Evolutionary conservation across 2,329 filamentous ascomycete species (phyloP), one percentile per base, ranked within the genome.

Genomic region (Fusarium pseudoanthophilum): DNA sequence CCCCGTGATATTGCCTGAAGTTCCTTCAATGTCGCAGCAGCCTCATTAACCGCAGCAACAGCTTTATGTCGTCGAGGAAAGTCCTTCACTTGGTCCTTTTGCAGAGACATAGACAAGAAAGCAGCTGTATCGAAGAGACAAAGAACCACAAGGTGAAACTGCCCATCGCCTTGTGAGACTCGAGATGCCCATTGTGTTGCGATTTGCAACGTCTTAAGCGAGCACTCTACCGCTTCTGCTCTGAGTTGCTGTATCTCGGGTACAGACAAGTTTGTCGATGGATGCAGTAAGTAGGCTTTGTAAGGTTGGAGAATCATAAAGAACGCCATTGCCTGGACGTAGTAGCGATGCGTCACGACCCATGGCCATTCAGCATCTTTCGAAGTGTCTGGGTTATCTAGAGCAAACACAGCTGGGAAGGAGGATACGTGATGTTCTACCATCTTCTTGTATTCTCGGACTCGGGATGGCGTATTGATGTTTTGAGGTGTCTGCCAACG

Each of bases 271-370:
- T 56, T 30, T 8, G 26, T 40, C 3, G 64, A 42, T 0, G 43
- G 21, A 2, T 45, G 52, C 0, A 60, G 49, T 1, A 69, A 20
- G 2, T n/a, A 46, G 13, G 32, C n/a, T 16, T 69, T 69, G 8
- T 69, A 69, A 24, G 66, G 66, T n/a, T 69, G 66, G 1, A 69
- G 28, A 2, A 69, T 46, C 28, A 69, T 64, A 13, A 69, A 63
- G 10, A 57, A 69, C 0, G 64, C 49, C 66, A 69, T 69, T 8
- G 66, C 43, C 30, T 69, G 66, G 34, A 69, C 30, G 6, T 69
- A 69, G 13, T 52, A 64, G 9, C 66, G 66, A 15, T 69, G 66
- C 15, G 64, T 51, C 5, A 64, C 34, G 0, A 69, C 24, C 66
- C 66, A 69, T 3, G 66, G 66, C 66, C 66, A 69, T 26, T 42